Conservation (phyloP, 352 stramenopile genomes). For the Aphanomyces cochlioides region DNA sequence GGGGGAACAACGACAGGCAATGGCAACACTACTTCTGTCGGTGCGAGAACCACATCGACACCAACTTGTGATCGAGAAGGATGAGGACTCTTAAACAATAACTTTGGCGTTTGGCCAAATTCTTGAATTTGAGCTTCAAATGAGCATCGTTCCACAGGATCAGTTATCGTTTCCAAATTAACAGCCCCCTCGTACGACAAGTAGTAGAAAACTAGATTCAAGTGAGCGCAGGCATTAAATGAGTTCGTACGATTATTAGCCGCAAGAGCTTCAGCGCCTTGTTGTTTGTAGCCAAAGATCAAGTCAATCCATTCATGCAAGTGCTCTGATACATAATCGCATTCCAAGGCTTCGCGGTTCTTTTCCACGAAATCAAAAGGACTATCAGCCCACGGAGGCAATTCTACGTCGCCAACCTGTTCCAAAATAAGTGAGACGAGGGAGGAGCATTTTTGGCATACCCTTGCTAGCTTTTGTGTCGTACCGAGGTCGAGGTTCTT, state of each 20-base stretch:
- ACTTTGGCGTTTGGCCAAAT: constrained; percentile 87
- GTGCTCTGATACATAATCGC: constrained; percentile 61
- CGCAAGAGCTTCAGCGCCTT: constrained; percentile 61
- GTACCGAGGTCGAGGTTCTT: constrained; percentile 32
- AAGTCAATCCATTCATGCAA: constrained; percentile 83
- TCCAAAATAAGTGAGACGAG: constrained; percentile 17
- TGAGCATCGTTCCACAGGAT: constrained; percentile 91
- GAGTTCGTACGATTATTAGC: constrained; percentile 66
- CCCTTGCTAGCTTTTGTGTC: constrained; percentile 29
- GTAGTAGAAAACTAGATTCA: constrained; percentile 78
- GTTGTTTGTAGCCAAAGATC: constrained; percentile 78
- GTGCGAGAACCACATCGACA: constrained; percentile 31
- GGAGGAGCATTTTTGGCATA: constrained; percentile 24
- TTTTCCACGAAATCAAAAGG: constrained; percentile 75
- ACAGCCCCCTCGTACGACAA: constrained; percentile 85
- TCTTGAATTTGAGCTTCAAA: constrained; percentile 92
- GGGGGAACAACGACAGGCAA: constrained; percentile 41
- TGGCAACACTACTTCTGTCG: constrained; percentile 48
- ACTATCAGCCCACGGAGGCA: constrained; percentile 92
- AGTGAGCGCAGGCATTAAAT: no score
- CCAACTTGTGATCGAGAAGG: constrained; percentile 60
- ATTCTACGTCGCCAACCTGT: constrained; percentile 88
- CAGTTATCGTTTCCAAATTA: constrained; percentile 78
- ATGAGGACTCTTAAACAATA: constrained; percentile 68
- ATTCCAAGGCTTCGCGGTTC: constrained; percentile 69